Conservation (phyloP, 441 rosid species). For the Pelargonium fulgidum region DNA sequence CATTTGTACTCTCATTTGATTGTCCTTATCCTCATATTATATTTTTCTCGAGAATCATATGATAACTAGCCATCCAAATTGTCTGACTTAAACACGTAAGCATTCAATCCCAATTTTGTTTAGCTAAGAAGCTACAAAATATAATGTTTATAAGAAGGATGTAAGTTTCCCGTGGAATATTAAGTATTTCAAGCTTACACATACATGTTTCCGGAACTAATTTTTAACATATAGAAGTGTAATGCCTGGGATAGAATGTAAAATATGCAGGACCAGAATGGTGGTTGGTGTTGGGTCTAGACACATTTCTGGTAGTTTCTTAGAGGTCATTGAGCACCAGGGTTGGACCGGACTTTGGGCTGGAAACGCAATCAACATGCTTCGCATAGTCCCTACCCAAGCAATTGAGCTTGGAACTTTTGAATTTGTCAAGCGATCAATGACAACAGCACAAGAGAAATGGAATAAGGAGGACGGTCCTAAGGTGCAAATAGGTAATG, state of each 20-base stretch:
- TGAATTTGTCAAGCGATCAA: slow-evolving; percentile 73
- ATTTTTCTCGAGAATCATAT: too few relatives aligned
- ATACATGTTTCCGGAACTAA: not conserved
- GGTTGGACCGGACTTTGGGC: slow-evolving; percentile 99
- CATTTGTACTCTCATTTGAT: too few relatives aligned
- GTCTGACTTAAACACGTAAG: not conserved
- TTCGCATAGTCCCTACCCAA: slow-evolving; percentile 90
- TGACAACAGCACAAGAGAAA: slow-evolving; percentile 69
- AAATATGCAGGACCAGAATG: slow-evolving; percentile 75
- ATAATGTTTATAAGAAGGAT: not conserved
- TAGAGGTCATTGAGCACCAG: slow-evolving; percentile 75
- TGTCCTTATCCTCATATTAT: too few relatives aligned
- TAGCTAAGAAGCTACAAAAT: not conserved
- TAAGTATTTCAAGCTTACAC: not conserved
- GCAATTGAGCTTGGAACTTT: slow-evolving; percentile 92
- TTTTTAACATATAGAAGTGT: not conserved
- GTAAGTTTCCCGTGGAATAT: not conserved
- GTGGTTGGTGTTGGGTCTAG: slow-evolving; percentile 93
- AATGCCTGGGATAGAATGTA: slow-evolving; percentile 13
- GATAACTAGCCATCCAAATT: too few relatives aligned
- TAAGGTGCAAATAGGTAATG: slow-evolving; percentile 53
- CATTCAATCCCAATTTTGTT: not conserved
- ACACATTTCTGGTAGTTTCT: slow-evolving; percentile 77
- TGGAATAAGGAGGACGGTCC: slow-evolving; percentile 47
- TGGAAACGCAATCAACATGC: slow-evolving; percentile 86